A percentile compares a stretch with the other conserved stretches of the same genome.
Conservation (phyloP, 345 rosid species). For the Eucalyptus erythrocorys region DNA sequence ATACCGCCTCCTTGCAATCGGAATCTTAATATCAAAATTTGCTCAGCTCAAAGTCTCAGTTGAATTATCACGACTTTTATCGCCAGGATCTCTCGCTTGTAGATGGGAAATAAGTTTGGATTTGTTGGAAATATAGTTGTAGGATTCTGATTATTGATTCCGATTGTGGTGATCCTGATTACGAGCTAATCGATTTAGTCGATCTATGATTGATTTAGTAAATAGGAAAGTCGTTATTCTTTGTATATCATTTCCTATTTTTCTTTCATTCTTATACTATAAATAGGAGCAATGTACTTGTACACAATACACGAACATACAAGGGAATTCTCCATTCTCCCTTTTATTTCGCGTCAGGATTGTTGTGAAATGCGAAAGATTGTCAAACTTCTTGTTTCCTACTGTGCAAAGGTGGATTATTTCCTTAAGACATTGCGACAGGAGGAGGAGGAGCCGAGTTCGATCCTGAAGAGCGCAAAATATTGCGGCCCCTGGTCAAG, state of each 20-base stretch:
- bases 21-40: background rate
- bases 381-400: background rate
- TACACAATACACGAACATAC: too few relatives aligned
- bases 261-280: too few relatives aligned
- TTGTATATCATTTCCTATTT: too few relatives aligned
- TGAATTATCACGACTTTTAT: background rate
- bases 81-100: accelerated
- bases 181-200: too few relatives aligned
- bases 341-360: too few relatives aligned
- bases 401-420: background rate
- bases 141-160: too few relatives aligned
- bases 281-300: too few relatives aligned
- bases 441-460: background rate
- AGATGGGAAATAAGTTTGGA: background rate
- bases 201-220: too few relatives aligned
- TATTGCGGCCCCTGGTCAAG: background rate
- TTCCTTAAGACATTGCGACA: background rate
- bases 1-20: accelerated
- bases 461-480: background rate
- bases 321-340: too few relatives aligned
- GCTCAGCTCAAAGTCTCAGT: accelerated
- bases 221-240: too few relatives aligned
- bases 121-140: too few relatives aligned
- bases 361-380: background rate
- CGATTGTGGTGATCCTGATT: too few relatives aligned